A percentile compares a stretch with the other conserved stretches of the same genome.
Conservation (phyloP, 257 asterid species). For the Linaria vulgaris region DNA sequence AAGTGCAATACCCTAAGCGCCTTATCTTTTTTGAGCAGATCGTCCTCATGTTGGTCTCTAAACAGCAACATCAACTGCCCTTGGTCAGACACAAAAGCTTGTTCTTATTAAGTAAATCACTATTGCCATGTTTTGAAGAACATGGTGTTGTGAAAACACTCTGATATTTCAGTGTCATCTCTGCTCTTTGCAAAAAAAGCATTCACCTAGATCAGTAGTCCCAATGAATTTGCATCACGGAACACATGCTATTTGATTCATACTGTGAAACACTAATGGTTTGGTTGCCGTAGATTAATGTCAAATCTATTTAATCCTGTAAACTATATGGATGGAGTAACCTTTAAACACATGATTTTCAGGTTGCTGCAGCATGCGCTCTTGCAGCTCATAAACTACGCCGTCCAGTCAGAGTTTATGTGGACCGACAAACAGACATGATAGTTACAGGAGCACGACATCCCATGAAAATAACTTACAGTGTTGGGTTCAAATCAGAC, state of each 20-base stretch:
- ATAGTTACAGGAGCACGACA: slow-evolving; percentile 72
- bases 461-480: slow-evolving; percentile 68
- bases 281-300: neutral
- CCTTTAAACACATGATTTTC: slow-evolving; percentile 9
- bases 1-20: too few relatives aligned
- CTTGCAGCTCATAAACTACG: slow-evolving; percentile 66
- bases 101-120: too few relatives aligned
- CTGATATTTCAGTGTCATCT: neutral
- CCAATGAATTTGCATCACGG: neutral
- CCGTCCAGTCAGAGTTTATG: slow-evolving; percentile 59
- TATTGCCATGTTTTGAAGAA: too few relatives aligned
- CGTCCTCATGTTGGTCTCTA: too few relatives aligned
- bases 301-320: neutral
- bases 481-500: slow-evolving; percentile 59
- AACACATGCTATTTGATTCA: neutral
- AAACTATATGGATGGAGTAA: neutral
- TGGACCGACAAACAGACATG: slow-evolving; percentile 69
- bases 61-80: too few relatives aligned
- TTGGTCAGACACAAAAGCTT: too few relatives aligned
- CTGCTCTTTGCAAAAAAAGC: neutral
- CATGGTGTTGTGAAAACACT: neutral
- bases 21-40: too few relatives aligned
- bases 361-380: slow-evolving; percentile 79
- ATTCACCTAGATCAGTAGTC: neutral
- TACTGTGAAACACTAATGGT: neutral